A percentile compares a stretch with the other conserved stretches of the same genome.
Evolutionary conservation across 257 asterid species (phyloP).

Genomic region (Primulina eburnea): DNA sequence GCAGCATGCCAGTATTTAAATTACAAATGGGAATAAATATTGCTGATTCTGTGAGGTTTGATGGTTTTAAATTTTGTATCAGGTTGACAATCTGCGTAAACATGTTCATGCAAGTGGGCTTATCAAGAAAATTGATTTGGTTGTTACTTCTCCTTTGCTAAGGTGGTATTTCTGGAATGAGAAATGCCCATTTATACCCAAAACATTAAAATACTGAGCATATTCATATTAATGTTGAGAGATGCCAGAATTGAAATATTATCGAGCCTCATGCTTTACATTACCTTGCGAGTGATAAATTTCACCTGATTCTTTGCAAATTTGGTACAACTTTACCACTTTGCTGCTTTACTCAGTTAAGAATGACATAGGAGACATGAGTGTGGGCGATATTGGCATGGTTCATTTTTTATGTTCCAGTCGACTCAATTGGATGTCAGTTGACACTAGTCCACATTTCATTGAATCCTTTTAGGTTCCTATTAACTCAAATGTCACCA

Average conservation of each 20-base stretch:
- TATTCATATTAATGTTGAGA: neutral
- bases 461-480: neutral
- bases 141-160: slow-evolving; percentile 83
- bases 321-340: neutral
- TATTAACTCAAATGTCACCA: no score
- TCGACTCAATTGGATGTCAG: no score
- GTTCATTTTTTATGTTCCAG: neutral
- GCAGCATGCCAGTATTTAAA: slow-evolving; percentile 5
- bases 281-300: neutral
- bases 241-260: slow-evolving; percentile 9
- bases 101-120: slow-evolving; percentile 80
- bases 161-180: slow-evolving; percentile 42
- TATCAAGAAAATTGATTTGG: slow-evolving; percentile 70
- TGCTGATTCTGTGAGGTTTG: slow-evolving; percentile 19
- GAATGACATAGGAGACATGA: neutral
- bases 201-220: slow-evolving; percentile 7
- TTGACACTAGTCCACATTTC: no score
- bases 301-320: neutral
- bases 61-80: slow-evolving; percentile 31
- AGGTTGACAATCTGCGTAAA: slow-evolving; percentile 86
- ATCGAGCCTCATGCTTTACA: slow-evolving; percentile 2
- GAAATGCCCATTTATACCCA: slow-evolving; percentile 2
- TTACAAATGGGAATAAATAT: slow-evolving; percentile 6
- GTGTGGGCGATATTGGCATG: neutral
- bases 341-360: neutral